Conservation (phyloP, 306 rosid species). For the Dryas alaskensis region DNA sequence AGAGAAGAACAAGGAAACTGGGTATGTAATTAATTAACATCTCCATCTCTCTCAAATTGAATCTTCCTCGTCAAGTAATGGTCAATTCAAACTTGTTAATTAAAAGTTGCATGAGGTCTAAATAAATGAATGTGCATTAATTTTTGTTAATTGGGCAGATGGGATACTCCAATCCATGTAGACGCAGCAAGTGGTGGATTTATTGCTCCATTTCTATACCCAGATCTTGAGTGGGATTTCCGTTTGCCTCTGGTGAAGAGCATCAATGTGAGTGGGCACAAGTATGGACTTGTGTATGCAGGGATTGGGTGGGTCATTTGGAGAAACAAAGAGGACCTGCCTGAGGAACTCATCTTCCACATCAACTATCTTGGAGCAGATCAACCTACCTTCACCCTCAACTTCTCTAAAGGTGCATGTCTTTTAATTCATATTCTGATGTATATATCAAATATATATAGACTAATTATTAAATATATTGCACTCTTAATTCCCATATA, state of each 20-base stretch:
- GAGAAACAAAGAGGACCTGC: constrained; percentile 81
- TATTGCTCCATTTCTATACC: constrained; percentile 87
- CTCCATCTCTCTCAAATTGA: neutral
- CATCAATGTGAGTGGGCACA: constrained; percentile 92
- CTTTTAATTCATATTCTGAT: neutral
- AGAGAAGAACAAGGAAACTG: constrained; percentile 71
- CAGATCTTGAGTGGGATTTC: constrained; percentile 90
- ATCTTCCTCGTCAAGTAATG: too few species aligned
- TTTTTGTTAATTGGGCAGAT: constrained; percentile 28
- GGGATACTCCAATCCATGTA: constrained; percentile 98
- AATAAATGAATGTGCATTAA: too few species aligned
- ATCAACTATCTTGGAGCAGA: constrained; percentile 95
- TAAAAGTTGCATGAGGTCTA: too few species aligned
- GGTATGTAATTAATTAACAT: constrained; percentile 37
- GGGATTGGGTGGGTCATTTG: constrained; percentile 93
- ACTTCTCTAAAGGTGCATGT: constrained; percentile 75
- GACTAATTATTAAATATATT: neutral
- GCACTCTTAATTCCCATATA: neutral
- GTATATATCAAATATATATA: neutral
- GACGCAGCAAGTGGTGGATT: constrained; percentile 98
- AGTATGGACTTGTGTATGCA: constrained; percentile 87
- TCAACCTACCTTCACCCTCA: constrained; percentile 97
- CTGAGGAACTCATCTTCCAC: constrained; percentile 91
- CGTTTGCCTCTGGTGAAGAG: constrained; percentile 83
- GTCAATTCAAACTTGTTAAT: too few species aligned